phyloP scores from a whole-genome alignment of 495 filamentous ascomycete species.

The Penicillium herquei region DNA sequence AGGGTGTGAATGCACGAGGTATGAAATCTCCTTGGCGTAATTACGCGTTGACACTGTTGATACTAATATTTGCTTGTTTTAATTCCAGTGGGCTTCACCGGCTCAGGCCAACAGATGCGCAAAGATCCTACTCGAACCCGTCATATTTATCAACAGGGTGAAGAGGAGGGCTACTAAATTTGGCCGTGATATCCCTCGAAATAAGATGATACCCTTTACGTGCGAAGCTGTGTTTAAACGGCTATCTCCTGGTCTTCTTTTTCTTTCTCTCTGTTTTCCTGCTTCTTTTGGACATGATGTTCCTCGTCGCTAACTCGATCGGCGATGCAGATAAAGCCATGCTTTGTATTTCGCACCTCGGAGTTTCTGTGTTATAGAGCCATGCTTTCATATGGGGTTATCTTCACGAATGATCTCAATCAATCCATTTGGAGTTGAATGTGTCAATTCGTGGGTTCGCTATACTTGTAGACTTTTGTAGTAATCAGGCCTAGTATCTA shows the following conservation, averaged over 20 bases:
- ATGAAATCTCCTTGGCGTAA: slow-evolving; percentile 17
- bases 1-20: slow-evolving; percentile 85
- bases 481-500: too few relatives aligned
- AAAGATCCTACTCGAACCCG: slow-evolving; percentile 81
- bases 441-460: too few relatives aligned
- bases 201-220: slow-evolving; percentile 1
- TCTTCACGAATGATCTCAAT: neutral
- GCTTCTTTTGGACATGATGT: slow-evolving; percentile 16
- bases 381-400: slow-evolving; percentile 4
- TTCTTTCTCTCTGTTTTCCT: slow-evolving; percentile 9
- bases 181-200: neutral
- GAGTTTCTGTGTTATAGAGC: neutral
- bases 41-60: neutral
- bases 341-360: neutral
- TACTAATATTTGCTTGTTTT: slow-evolving; percentile 1
- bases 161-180: slow-evolving; percentile 60
- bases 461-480: too few relatives aligned
- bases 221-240: slow-evolving; percentile 6
- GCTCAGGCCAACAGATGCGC: slow-evolving; percentile 90
- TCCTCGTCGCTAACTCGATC: slow-evolving; percentile 35
- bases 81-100: slow-evolving; percentile 83
- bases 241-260: slow-evolving; percentile 12
- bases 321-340: slow-evolving; percentile 31
- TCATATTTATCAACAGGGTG: slow-evolving; percentile 81
- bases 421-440: too few relatives aligned